phyloP scores from a whole-genome alignment of 148 eudicot species.

The Polygonum aviculare region DNA sequence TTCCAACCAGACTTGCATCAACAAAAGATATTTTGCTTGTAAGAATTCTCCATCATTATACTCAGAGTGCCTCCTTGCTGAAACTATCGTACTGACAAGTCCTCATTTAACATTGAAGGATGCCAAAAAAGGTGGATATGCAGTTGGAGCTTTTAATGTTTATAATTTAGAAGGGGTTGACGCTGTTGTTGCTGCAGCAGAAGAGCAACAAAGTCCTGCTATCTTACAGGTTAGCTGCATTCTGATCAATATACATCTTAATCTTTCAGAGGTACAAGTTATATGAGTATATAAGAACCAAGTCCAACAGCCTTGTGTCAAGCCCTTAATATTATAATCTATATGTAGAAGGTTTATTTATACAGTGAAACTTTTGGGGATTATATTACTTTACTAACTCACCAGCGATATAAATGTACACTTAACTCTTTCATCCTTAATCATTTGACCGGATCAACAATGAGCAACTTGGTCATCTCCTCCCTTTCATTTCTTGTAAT shows the following conservation, averaged over 20 bases:
- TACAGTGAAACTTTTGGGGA: neutral
- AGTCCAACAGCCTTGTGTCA: neutral
- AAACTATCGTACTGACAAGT: conserved; percentile 8
- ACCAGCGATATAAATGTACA: neutral
- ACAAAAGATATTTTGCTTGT: conserved; percentile 77
- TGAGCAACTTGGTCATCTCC: neutral
- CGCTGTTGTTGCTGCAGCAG: conserved; percentile 95
- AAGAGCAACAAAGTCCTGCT: conserved; percentile 81
- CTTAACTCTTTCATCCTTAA: neutral
- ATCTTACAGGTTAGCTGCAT: conserved; percentile 70
- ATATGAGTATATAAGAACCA: neutral
- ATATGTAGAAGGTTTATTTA: neutral
- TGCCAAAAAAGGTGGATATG: conserved; percentile 90
- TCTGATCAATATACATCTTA: neutral
- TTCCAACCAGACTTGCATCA: conserved; percentile 53
- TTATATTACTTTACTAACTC: neutral
- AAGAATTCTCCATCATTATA: conserved; percentile 17
- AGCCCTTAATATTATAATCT: neutral
- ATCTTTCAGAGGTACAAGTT: neutral
- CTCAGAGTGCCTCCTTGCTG: neutral
- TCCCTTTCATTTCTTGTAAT: neutral
- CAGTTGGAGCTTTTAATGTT: conserved; percentile 96
- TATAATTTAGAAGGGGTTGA: conserved; percentile 94
- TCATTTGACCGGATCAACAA: neutral
- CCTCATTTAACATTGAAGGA: conserved; percentile 31